phyloP scores from a whole-genome alignment of 2,329 filamentous ascomycete genomes.

The Cladosporium sp. region DNA sequence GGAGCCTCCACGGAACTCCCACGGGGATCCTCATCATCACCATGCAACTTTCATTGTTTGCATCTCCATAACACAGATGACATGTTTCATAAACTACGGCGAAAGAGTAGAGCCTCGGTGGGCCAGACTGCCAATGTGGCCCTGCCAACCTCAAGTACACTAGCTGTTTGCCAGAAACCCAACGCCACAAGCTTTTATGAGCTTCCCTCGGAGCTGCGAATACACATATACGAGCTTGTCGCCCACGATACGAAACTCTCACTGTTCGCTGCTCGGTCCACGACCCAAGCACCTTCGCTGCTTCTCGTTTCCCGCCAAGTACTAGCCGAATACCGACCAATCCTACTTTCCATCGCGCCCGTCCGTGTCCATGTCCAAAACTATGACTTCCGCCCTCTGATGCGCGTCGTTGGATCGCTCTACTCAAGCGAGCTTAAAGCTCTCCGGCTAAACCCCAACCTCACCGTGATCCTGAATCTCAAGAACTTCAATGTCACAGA shows the following conservation, averaged over 20 bases:
- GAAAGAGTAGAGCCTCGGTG: background rate
- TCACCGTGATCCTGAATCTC: constrained; percentile 17
- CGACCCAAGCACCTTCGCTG: constrained; percentile 18
- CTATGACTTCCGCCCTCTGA: constrained; percentile 26
- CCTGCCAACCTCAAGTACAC: background rate
- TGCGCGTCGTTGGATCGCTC: constrained; percentile 20
- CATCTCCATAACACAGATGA: background rate
- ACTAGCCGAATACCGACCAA: constrained; percentile 24
- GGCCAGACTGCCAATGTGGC: background rate
- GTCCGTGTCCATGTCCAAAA: constrained; percentile 19
- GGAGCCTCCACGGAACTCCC: too few relatives aligned
- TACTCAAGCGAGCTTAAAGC: constrained; percentile 28
- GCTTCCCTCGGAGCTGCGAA: constrained; percentile 30
- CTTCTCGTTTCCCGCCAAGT: constrained; percentile 23
- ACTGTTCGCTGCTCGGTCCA: background rate
- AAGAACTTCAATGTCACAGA: constrained; percentile 3
- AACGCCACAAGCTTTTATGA: constrained; percentile 21
- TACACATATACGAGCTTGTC: constrained; percentile 24
- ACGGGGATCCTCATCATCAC: too few relatives aligned
- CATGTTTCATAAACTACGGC: background rate
- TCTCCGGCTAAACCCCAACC: constrained; percentile 21
- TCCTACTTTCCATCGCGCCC: constrained; percentile 22
- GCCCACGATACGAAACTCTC: constrained; percentile 16
- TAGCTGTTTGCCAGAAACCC: too few relatives aligned
- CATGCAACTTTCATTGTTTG: too few relatives aligned